Evolutionary conservation across 495 filamentous ascomycete species (phyloP), one percentile per base, ranked within the genome.

Genomic region (Tuber magnatum): DNA sequence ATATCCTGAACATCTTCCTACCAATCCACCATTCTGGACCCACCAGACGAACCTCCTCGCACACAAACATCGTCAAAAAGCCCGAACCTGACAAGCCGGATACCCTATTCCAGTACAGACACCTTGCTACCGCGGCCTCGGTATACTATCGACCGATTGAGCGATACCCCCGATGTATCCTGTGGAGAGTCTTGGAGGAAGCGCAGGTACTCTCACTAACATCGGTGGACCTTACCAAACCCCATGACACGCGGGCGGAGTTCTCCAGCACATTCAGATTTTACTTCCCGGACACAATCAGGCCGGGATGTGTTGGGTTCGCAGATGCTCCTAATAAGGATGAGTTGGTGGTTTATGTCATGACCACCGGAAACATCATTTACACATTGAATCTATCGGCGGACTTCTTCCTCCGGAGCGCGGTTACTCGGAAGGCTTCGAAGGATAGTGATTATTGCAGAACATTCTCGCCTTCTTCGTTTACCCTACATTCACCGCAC

Each of bases 171-270:
- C 89, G 92, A 78, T 91, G 88, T 81, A 94, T 98, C 79, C 87
- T 97, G 38, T 99, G 96, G 94, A 87, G 95, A 73, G 87, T 99
- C 32, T 84, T 97, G 76, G 91, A 96, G 81, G 90, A 91, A 80
- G 89, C 90, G 80, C 92, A 88, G 79, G 86, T 94, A 69, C 86
- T 99, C 72, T 93, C 94, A 82, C 86, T 99, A 72, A 91, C 92
- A 83, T 90, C 90, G 46, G 89, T 91, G 80, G 95, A 98, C 84
- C 84, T 97, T 74, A 90, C 88, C 48, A 94, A 92, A 83, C 86
- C 89, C 71, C 86, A 87, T 32, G 86, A 89, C 40, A 87, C 88
- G 42, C 84, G 86, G 70, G 87, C 89, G 78, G 91, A 93, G 80
- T 91, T 91, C 71, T 88, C 86, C 72, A 82, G 92, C 35, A 92